Conservation (phyloP, 371 early-diverging fungal genomes). For the Mucor indicus region DNA sequence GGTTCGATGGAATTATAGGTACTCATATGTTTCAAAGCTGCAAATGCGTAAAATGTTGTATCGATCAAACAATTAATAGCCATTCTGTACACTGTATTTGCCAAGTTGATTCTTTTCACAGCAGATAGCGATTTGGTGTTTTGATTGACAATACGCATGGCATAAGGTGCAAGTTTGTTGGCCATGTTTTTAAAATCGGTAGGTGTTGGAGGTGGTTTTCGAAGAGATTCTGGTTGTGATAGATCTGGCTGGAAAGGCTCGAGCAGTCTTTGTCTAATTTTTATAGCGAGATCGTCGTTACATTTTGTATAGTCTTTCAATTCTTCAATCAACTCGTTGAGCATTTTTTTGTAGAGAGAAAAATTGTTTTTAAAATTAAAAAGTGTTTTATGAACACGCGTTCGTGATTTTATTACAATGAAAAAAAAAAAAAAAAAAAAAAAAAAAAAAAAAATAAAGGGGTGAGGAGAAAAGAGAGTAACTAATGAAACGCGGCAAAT, state of each 20-base stretch:
- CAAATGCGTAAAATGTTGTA: constrained; percentile 31
- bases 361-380: no score
- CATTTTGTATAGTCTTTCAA: constrained; percentile 21
- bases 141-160: constrained; percentile 41
- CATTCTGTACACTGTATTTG: constrained; percentile 2
- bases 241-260: constrained; percentile 35
- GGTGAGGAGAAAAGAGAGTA: no score
- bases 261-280: constrained; percentile 22
- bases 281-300: constrained; percentile 21
- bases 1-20: constrained; percentile 27
- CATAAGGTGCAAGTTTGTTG: constrained; percentile 26
- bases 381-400: no score
- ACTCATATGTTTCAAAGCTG: constrained; percentile 38
- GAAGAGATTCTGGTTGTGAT: constrained; percentile 11
- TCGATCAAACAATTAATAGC: constrained; percentile 37
- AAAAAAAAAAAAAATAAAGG: no score
- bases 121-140: constrained; percentile 23
- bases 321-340: no score
- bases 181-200: constrained; percentile 25
- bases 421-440: no score
- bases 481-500: no score
- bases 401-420: no score
- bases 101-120: constrained; percentile 7
- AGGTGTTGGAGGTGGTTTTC: constrained; percentile 22
- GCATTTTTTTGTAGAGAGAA: no score